Base-by-base conservation (phyloP, 179 eudicot species). In the Carnegiea gigantea region DNA sequence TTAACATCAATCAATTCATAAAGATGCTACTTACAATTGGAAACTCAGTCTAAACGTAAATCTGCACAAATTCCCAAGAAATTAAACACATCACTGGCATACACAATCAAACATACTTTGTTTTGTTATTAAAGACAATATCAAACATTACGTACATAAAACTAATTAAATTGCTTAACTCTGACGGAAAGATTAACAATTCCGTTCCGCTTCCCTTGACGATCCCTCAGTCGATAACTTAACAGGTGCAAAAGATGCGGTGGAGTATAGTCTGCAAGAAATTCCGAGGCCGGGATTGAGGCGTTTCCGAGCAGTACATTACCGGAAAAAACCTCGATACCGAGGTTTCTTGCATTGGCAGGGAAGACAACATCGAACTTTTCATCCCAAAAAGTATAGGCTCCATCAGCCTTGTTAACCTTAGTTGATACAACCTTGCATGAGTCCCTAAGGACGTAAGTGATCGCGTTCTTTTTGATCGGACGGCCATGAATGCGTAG, bases 221-320 rank as follows among this genome's bases (percentile, higher is more conserved):
- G 62, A 78, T 89, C 88, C 81, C 90, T 84, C 82, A 93, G 78
- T 77, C 97, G 80, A 75, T 93, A 93, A 83, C 93, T 89, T 89
- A 93, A 84, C 20, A 91, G 75, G 64, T 89, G 94, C 86, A 93
- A 73, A 77, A 82, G 81, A 40, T 81, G 71, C 8, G 67, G 78
- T 15, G 92, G 92, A 9, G 82, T 26, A 26, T 65, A 81, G 9
- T 87, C 89, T 13, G 88, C 92, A 10, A 77, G 2, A 57, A 93
- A 87, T 72, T 91, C 97, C 6, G 88, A 74, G 0, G 70, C 81
- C 9, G 95, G 93, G 64, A 93, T 85, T 0, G 44, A 82, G 18
- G 90, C 92, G 18, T 67, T 26, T 0, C 93, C 95, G 68, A 93
- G 64, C 0, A 83, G 15, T 17, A 60, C 80, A 59, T 71, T 30